Evolutionary conservation across 371 early-diverging fungal genomes (phyloP).

Genomic region (Thermomucor indicae-seudaticae): DNA sequence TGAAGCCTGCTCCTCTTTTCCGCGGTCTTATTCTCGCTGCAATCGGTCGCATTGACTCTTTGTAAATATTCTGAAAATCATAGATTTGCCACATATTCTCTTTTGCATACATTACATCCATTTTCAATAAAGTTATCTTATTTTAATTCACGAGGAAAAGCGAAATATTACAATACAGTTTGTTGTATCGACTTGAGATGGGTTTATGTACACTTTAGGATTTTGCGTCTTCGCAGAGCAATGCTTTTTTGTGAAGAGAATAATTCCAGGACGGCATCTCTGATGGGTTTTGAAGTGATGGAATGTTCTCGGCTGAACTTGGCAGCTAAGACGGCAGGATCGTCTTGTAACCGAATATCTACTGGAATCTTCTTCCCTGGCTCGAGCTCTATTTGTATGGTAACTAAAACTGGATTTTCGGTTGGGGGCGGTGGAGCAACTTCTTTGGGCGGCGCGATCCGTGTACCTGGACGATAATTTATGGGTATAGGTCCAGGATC

Average conservation of each 20-base stretch:
- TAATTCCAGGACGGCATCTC: slow-evolving; percentile 4
- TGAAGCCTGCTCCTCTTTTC: slow-evolving; percentile 93
- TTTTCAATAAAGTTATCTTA: background rate
- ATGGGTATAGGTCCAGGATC: background rate
- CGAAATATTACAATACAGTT: too few relatives aligned
- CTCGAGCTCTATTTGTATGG: slow-evolving; percentile 16
- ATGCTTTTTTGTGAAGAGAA: slow-evolving; percentile 8
- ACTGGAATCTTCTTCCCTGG: slow-evolving; percentile 9
- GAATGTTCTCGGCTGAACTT: slow-evolving; percentile 4
- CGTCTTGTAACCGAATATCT: slow-evolving; percentile 13
- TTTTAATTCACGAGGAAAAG: too few relatives aligned
- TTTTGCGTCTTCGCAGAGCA: slow-evolving; percentile 4
- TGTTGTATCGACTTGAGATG: too few relatives aligned
- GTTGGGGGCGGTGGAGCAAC: slow-evolving; percentile 3
- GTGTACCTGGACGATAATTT: slow-evolving; percentile 3
- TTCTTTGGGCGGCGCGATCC: slow-evolving; percentile 5
- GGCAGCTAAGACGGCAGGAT: slow-evolving; percentile 8
- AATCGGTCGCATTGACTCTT: slow-evolving; percentile 34
- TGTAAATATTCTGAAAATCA: slow-evolving; percentile 10
- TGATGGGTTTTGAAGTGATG: slow-evolving; percentile 5
- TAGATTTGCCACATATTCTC: background rate
- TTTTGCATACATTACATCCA: background rate
- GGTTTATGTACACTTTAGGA: slow-evolving; percentile 1
- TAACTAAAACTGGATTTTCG: slow-evolving; percentile 14
- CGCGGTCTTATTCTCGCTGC: slow-evolving; percentile 90